These are phyloP conservation scores for Phyllosticta ampelicida DNA, from an alignment of 2,329 filamentous ascomycete species.

Conservation along the genomic window DNA sequence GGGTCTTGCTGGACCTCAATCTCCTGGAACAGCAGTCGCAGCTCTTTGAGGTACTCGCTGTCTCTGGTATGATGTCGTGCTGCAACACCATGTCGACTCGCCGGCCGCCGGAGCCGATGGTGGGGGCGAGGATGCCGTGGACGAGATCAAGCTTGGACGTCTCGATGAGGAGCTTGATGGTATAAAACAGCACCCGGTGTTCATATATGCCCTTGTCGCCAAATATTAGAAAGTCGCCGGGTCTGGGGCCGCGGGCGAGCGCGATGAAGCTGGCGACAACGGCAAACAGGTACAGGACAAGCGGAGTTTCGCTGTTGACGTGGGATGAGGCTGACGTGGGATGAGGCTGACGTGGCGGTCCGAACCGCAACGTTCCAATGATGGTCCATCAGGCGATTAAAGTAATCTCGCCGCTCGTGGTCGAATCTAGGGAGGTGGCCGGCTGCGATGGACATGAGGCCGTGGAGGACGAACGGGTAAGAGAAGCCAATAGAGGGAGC, in stretches of 20 bases:
- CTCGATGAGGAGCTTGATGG: slow-evolving; percentile 4
- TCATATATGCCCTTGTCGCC: slow-evolving; percentile 4
- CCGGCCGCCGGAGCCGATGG: not conserved
- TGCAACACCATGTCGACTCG: not conserved
- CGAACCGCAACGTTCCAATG: slow-evolving; percentile 2
- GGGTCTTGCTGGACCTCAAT: not conserved
- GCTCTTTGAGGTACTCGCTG: not conserved
- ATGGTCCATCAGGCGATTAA: not conserved
- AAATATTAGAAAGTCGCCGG: slow-evolving; percentile 6
- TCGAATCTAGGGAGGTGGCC: slow-evolving; percentile 25
- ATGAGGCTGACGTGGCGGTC: not conserved
- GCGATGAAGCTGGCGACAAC: slow-evolving; percentile 4
- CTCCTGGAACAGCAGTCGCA: not conserved
- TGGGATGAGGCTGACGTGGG: not conserved
- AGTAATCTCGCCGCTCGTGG: not conserved
- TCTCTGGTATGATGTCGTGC: not conserved
- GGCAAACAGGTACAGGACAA: slow-evolving; percentile 2
- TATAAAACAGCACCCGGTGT: slow-evolving; percentile 3
- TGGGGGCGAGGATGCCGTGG: not conserved
- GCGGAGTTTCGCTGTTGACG: not conserved
- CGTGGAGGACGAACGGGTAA: slow-evolving; percentile 35
- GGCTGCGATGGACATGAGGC: slow-evolving; percentile 33
- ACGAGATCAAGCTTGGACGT: not conserved
- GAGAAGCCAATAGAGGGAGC: slow-evolving; percentile 28
- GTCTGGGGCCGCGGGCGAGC: slow-evolving; percentile 1